Conservation (phyloP, 345 rosid species). For the Limnanthes douglasii region DNA sequence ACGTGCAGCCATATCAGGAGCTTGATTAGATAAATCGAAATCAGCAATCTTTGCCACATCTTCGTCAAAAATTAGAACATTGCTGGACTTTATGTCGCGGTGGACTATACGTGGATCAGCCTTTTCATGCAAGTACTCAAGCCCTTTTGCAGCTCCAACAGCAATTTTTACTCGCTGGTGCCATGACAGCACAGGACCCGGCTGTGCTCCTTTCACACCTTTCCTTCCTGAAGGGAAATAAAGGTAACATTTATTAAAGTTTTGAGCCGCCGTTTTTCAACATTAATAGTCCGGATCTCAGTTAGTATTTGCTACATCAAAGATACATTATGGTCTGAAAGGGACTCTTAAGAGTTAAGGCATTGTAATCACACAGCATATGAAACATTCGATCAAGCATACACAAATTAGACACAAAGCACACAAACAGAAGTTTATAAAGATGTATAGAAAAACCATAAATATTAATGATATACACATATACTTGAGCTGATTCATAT, state of each 20-base stretch:
- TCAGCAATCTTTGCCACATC: slow-evolving; percentile 75
- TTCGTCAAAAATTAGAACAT: slow-evolving; percentile 56
- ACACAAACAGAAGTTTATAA: too few species aligned
- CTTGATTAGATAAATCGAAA: slow-evolving; percentile 76
- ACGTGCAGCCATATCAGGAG: slow-evolving; percentile 83
- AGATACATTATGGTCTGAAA: too few species aligned
- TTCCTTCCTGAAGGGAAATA: slow-evolving; percentile 36
- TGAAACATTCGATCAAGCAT: too few species aligned
- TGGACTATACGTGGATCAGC: slow-evolving; percentile 47
- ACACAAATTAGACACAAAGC: too few species aligned
- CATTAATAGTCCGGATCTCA: too few species aligned
- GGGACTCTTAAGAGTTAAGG: too few species aligned
- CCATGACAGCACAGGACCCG: slow-evolving; percentile 65
- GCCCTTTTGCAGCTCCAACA: slow-evolving; percentile 73
- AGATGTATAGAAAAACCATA: too few species aligned
- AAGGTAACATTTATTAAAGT: neutral
- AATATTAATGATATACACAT: too few species aligned
- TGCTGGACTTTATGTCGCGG: slow-evolving; percentile 72
- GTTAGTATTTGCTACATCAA: too few species aligned
- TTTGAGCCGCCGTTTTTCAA: too few species aligned
- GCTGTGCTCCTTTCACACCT: slow-evolving; percentile 75
- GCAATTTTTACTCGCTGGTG: slow-evolving; percentile 66
- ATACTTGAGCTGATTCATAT: too few species aligned
- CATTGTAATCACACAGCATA: too few species aligned
- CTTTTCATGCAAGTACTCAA: slow-evolving; percentile 62